Percentiles rank a stretch among this genome's conserved stretches.
phyloP scores from a whole-genome alignment of 2,329 filamentous ascomycete genomes.

The Fusarium austroafricanum region DNA sequence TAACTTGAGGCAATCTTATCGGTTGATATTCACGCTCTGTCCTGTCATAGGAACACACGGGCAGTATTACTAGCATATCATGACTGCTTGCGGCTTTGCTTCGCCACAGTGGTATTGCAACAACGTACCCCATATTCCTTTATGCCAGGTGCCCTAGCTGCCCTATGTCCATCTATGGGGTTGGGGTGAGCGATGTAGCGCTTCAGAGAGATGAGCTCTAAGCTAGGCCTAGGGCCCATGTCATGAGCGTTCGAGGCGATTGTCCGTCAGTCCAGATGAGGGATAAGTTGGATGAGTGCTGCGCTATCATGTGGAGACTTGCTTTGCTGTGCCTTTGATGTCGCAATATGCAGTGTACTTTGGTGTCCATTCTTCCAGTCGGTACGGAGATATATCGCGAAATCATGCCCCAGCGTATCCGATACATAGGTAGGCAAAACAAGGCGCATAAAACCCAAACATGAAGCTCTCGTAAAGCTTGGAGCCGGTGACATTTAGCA shows the following conservation, averaged over 20 bases:
- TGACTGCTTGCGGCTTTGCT: conserved; percentile 21
- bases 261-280: conserved; percentile 14
- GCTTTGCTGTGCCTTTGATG: background rate
- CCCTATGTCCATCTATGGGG: background rate
- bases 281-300: conserved; percentile 5
- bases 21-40: background rate
- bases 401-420: background rate
- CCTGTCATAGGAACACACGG: background rate
- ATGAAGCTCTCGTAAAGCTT: conserved; percentile 14
- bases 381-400: background rate
- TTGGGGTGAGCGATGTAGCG: background rate
- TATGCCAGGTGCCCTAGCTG: conserved; percentile 1
- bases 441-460: background rate
- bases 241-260: conserved; percentile 15
- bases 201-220: no score
- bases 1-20: background rate
- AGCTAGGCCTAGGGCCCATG: background rate
- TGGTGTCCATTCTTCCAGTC: background rate
- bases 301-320: conserved; percentile 13
- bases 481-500: conserved; percentile 10
- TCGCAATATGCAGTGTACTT: background rate
- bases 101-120: conserved; percentile 21
- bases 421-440: background rate
- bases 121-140: conserved; percentile 6
- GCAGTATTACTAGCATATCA: conserved; percentile 13